Evolutionary conservation across 768 basidiomycete species (phyloP).

Genomic region (Suillus discolor): DNA sequence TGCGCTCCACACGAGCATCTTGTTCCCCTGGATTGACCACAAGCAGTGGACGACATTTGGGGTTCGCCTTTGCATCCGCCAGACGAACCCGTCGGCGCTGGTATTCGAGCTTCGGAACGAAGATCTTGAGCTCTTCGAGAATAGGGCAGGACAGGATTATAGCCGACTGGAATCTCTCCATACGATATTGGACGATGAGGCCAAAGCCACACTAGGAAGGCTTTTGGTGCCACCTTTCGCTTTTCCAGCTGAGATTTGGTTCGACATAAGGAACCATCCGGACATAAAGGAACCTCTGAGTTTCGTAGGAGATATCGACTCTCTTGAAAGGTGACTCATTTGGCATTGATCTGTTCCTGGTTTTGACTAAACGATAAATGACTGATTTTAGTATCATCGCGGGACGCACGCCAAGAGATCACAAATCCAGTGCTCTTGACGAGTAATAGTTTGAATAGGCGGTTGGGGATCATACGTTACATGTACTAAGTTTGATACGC

Average conservation of each 20-base stretch:
- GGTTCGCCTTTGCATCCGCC: conserved; percentile 19
- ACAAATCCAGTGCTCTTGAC: conserved; percentile 9
- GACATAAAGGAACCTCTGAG: conserved; percentile 17
- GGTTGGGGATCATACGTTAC: conserved; percentile 27
- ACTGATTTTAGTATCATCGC: conserved; percentile 10
- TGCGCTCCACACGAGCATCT: conserved; percentile 19
- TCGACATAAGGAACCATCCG: conserved; percentile 24
- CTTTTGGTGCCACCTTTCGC: conserved; percentile 16
- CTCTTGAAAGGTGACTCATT: conserved; percentile 25
- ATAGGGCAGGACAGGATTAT: conserved; percentile 11
- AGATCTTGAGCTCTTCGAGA: conserved; percentile 25
- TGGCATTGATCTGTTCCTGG: conserved; percentile 4
- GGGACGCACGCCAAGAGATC: conserved; percentile 7
- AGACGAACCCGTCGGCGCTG: conserved; percentile 22
- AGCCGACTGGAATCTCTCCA: conserved; percentile 2
- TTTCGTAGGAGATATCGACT: conserved; percentile 23
- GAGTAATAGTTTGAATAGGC: neutral
- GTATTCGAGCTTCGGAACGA: conserved; percentile 24
- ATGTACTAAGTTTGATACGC: conserved; percentile 31
- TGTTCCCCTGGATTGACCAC: conserved; percentile 26
- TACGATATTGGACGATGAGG: conserved; percentile 9
- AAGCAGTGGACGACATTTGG: conserved; percentile 29
- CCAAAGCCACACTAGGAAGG: conserved; percentile 6
- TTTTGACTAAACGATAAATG: neutral
- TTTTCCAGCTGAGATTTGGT: conserved; percentile 28